Evolutionary conservation across 768 basidiomycete genomes (phyloP).

Genomic region (Omphalotus guepiniiformis): DNA sequence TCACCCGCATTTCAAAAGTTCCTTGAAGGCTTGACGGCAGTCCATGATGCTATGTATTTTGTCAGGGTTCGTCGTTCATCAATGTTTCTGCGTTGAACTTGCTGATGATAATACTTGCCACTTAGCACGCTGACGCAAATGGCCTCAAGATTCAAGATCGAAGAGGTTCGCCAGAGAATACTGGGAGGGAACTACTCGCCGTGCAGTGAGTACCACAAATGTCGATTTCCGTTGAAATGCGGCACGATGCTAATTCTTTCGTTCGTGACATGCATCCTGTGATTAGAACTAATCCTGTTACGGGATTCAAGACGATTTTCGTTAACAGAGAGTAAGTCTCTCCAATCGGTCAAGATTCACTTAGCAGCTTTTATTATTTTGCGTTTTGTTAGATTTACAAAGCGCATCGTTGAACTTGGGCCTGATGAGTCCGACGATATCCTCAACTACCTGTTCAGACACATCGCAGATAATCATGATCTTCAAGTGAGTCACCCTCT

Average conservation of each 20-base stretch:
- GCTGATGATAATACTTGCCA: not conserved
- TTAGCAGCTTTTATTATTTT: not conserved
- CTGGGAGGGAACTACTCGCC: constrained; percentile 41
- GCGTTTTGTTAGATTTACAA: constrained; percentile 45
- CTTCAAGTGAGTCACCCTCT: constrained; percentile 31
- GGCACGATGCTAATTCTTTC: no score
- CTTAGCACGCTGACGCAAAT: constrained; percentile 26
- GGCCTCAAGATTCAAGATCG: constrained; percentile 31
- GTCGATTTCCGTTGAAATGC: not conserved
- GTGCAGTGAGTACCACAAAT: constrained; percentile 43
- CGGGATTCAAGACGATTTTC: constrained; percentile 53
- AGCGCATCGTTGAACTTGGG: constrained; percentile 47
- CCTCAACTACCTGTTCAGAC: constrained; percentile 43
- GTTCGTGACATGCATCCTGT: no score
- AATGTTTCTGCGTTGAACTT: not conserved
- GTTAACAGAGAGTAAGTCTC: constrained; percentile 45
- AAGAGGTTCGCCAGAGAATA: constrained; percentile 53
- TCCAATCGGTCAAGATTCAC: no score
- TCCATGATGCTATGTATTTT: constrained; percentile 47
- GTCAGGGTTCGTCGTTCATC: constrained; percentile 25
- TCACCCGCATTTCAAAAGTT: constrained; percentile 50
- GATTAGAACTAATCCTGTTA: constrained; percentile 55
- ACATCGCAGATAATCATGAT: constrained; percentile 56
- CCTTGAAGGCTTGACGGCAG: constrained; percentile 55
- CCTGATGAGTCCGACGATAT: constrained; percentile 50